Evolutionary conservation across 495 filamentous ascomycete species (phyloP).

Genomic region (Hypoxylon fuscum): DNA sequence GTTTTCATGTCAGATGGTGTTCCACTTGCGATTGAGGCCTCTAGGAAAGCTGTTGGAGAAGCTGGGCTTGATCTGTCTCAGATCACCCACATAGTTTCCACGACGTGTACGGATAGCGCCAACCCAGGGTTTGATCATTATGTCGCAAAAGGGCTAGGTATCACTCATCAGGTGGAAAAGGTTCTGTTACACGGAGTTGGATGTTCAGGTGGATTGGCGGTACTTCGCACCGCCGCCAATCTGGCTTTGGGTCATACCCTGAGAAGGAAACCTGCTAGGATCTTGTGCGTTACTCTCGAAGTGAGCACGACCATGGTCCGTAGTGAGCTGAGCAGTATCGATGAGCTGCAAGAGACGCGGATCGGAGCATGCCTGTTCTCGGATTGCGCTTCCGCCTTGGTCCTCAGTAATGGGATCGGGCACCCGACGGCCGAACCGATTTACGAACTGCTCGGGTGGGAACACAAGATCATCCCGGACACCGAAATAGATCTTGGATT

Average conservation of each 20-base stretch:
- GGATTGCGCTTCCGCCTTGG: constrained; percentile 67
- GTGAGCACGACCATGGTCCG: constrained; percentile 66
- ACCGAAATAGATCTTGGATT: constrained; percentile 67
- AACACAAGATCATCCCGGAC: constrained; percentile 62
- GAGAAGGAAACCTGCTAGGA: constrained; percentile 60
- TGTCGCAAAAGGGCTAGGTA: constrained; percentile 63
- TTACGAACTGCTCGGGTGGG: constrained; percentile 68
- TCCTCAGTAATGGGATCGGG: constrained; percentile 66
- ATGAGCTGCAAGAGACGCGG: constrained; percentile 59
- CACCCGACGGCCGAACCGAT: constrained; percentile 48
- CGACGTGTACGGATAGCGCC: constrained; percentile 73
- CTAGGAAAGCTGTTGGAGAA: constrained; percentile 67
- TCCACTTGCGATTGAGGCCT: constrained; percentile 64
- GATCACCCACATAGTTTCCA: constrained; percentile 72
- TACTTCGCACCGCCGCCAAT: constrained; percentile 68
- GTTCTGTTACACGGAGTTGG: constrained; percentile 70
- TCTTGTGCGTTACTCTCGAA: constrained; percentile 69
- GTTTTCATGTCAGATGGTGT: constrained; percentile 67
- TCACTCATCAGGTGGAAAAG: constrained; percentile 61
- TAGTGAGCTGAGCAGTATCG: constrained; percentile 65
- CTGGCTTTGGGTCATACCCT: constrained; percentile 65
- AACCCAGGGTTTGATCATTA: constrained; percentile 74
- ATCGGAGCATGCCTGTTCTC: constrained; percentile 70
- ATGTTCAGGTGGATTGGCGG: constrained; percentile 69
- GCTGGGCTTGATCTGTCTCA: constrained; percentile 56